Base-by-base conservation (phyloP, 2,329 filamentous ascomycete species). In the Epichloe brachyelytri region DNA sequence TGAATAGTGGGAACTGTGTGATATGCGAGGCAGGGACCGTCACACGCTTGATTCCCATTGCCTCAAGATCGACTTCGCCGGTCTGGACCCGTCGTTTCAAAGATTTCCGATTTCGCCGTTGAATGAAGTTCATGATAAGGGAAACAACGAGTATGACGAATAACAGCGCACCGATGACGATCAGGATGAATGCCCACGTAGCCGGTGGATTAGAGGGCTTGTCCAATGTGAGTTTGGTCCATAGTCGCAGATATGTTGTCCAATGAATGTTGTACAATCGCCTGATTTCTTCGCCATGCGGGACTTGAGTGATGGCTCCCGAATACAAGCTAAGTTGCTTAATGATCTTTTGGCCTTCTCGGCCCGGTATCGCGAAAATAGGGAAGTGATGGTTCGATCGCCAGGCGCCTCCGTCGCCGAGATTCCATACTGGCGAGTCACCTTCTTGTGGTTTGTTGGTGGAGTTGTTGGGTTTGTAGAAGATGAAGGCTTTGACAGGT, bases 61-160 rank as follows among this genome's bases (percentile, higher is more conserved):
- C 82, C 66, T 96, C 90, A 3, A 96, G 73, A 61, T 96, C 87
- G 19, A 95, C 82, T 58, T 95, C 86, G 49, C 91, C 90, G 7
- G 74, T 75, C 52, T 80, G 75, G 15, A 96, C 83, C 12, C 89
- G 80, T 46, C 79, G 77, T 48, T 80, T 79, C 11, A 97, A 71
- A 1, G 74, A 74, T 22, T 75, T 74, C 8, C 90, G 80, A 33
- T 88, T 80, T 46, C 80, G 76, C 37, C 81, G 78, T 63, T 95
- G 88, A 33, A 93, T 71, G 20, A 83, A 71, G 59, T 93, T 88
- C 85, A 93, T 94, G 49, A 76, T 70, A 40, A 82, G 63, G 1
- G 81, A 93, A 1, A 82, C 88, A 11, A 71, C 66, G 3, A 77
- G 73, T 41, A 95, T 78, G 52, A 94, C 77, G 43, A 75, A 63